Evolutionary conservation across 73 alveolate genomes (phyloP).

Genomic region (Paramecium tetraurelia): DNA sequence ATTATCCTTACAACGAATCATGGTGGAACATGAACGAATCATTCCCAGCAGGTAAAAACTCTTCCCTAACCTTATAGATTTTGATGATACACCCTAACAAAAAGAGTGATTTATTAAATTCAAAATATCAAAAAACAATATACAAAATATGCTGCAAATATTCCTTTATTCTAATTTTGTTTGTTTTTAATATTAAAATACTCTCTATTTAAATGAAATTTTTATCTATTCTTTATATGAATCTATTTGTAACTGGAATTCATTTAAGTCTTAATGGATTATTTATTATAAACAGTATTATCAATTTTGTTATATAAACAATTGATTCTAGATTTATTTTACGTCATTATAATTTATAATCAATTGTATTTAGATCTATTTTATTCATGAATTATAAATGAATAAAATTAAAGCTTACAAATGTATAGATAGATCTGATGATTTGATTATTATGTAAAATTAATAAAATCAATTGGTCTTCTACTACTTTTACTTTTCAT

Average conservation of each 20-base stretch:
- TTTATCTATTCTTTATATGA: too few species aligned
- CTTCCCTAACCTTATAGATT: neutral
- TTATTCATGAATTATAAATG: too few species aligned
- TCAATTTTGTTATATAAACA: too few species aligned
- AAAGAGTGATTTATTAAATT: neutral
- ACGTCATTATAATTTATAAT: neutral
- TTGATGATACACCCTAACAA: neutral
- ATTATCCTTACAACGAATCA: slow-evolving; percentile 55
- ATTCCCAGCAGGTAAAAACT: neutral
- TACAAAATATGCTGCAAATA: neutral
- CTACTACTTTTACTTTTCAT: neutral
- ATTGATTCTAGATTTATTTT: neutral
- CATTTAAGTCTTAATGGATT: too few species aligned
- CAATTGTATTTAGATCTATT: too few species aligned
- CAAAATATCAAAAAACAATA: neutral
- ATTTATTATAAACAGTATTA: too few species aligned
- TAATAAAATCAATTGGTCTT: neutral
- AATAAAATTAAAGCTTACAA: too few species aligned
- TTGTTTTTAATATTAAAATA: neutral
- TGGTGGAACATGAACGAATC: neutral
- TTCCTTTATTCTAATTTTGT: neutral
- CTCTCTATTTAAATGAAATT: too few species aligned
- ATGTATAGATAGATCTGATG: neutral
- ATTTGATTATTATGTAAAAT: neutral
- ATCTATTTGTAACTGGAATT: too few species aligned